These are phyloP conservation scores for Globisporangium paroecandrum DNA, from an alignment of 352 stramenopile species.

Conservation along the genomic window DNA sequence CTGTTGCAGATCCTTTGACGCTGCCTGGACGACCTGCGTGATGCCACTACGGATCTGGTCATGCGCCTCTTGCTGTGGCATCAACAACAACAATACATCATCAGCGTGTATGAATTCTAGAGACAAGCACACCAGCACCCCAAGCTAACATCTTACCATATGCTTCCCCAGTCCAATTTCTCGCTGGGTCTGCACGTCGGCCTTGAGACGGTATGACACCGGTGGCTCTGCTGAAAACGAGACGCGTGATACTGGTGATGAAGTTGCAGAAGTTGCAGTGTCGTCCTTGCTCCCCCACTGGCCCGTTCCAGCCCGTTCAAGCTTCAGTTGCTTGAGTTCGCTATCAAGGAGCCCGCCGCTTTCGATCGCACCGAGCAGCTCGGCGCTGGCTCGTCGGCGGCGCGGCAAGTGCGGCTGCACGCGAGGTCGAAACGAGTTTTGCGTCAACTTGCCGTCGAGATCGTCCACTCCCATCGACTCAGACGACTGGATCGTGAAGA, in stretches of 20 bases:
- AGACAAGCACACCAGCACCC: neutral
- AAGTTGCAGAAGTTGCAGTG: neutral
- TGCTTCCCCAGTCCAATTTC: conserved; percentile 69
- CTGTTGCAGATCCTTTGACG: conserved; percentile 25
- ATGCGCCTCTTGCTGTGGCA: conserved; percentile 51
- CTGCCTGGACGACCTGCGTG: conserved; percentile 31
- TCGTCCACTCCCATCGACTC: conserved; percentile 23
- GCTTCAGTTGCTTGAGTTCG: conserved; percentile 26
- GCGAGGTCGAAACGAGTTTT: conserved; percentile 9
- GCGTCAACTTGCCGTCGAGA: conserved; percentile 5
- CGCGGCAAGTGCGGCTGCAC: conserved; percentile 16
- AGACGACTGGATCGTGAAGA: conserved; percentile 33
- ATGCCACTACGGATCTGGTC: conserved; percentile 61
- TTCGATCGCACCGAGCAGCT: conserved; percentile 66
- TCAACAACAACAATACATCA: conserved; percentile 10
- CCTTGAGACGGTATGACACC: conserved; percentile 31
- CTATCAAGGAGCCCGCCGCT: conserved; percentile 42
- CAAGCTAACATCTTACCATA: conserved; percentile 43
- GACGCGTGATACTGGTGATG: neutral
- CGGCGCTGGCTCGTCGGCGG: conserved; percentile 56
- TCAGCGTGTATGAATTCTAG: neutral
- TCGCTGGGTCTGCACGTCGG: conserved; percentile 43
- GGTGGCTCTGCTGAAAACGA: conserved; percentile 17
- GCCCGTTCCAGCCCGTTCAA: conserved; percentile 3
- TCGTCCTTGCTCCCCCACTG: neutral